These are phyloP conservation scores for Amanita rubescens DNA, from an alignment of 768 basidiomycete species.

Conservation along the genomic window DNA sequence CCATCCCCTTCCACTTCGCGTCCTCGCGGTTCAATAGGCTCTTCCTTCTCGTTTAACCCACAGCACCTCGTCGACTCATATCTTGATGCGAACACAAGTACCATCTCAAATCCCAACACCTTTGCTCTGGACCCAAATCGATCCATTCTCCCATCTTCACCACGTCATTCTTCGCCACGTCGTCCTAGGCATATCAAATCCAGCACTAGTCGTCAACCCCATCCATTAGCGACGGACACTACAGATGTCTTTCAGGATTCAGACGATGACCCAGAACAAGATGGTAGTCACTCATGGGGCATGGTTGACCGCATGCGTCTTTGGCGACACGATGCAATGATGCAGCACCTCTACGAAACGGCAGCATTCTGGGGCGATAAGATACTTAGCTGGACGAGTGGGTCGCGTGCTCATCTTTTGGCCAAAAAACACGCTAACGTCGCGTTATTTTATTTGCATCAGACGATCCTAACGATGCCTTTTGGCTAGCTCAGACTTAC, in stretches of 20 bases:
- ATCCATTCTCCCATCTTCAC: slow-evolving; percentile 69
- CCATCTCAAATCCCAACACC: slow-evolving; percentile 46
- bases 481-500: slow-evolving; percentile 98
- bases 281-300: slow-evolving; percentile 65
- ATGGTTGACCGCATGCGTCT: slow-evolving; percentile 93
- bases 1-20: slow-evolving; percentile 50
- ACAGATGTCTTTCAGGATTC: slow-evolving; percentile 70
- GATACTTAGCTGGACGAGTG: slow-evolving; percentile 92
- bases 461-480: slow-evolving; percentile 97
- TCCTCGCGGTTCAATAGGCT: slow-evolving; percentile 62
- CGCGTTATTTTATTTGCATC: slow-evolving; percentile 7
- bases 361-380: slow-evolving; percentile 99
- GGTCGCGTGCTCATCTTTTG: slow-evolving; percentile 25
- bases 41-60: slow-evolving; percentile 80
- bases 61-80: slow-evolving; percentile 69
- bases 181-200: slow-evolving; percentile 48
- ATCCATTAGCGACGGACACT: slow-evolving; percentile 75
- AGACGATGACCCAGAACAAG: slow-evolving; percentile 51
- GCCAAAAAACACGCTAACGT: slow-evolving; percentile 1
- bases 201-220: slow-evolving; percentile 38
- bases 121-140: slow-evolving; percentile 72
- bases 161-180: slow-evolving; percentile 59
- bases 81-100: slow-evolving; percentile 56
- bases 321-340: slow-evolving; percentile 96
- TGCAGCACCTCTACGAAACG: slow-evolving; percentile 97